Conservation (phyloP, 495 filamentous ascomycete species). For the Penicillium canescens region DNA sequence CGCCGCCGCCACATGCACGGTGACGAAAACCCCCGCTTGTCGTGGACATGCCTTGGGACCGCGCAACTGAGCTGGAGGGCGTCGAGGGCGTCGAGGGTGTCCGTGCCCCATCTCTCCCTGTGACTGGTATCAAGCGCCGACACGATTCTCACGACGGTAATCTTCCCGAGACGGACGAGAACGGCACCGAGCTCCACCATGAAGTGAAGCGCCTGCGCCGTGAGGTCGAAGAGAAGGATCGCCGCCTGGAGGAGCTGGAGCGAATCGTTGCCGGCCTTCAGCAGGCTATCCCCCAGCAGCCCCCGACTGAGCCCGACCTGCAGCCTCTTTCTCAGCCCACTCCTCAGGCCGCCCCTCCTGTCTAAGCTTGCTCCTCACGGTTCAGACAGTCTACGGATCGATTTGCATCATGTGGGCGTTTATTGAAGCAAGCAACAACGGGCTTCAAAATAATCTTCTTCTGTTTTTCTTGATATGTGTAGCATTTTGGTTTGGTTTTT, state of each 20-base stretch:
- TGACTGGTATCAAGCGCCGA: slow-evolving; percentile 41
- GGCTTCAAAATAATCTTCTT: slow-evolving; percentile 5
- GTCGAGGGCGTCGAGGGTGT: slow-evolving; percentile 6
- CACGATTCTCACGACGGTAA: slow-evolving; percentile 44
- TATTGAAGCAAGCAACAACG: slow-evolving; percentile 2
- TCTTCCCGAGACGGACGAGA: slow-evolving; percentile 37
- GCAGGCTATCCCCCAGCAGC: slow-evolving; percentile 40
- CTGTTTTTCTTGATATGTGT: slow-evolving; percentile 6
- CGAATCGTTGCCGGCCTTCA: slow-evolving; percentile 45
- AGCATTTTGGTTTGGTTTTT: slow-evolving; percentile 17
- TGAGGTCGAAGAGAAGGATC: slow-evolving; percentile 56
- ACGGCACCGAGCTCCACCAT: slow-evolving; percentile 50
- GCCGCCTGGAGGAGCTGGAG: slow-evolving; percentile 46
- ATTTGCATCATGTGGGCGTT: slow-evolving; percentile 24
- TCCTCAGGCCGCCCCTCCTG: slow-evolving; percentile 20
- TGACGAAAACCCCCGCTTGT: slow-evolving; percentile 42
- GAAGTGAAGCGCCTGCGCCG: slow-evolving; percentile 57
- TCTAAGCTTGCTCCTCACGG: slow-evolving; percentile 6
- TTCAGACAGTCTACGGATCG: slow-evolving; percentile 2
- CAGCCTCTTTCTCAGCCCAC: slow-evolving; percentile 15
- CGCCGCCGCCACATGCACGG: slow-evolving; percentile 74
- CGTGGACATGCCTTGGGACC: slow-evolving; percentile 29
- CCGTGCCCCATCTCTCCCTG: slow-evolving; percentile 24
- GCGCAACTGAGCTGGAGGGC: slow-evolving; percentile 24
- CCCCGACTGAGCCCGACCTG: slow-evolving; percentile 16